Conservation (phyloP, 257 asterid genomes). For the Apocynum venetum region DNA sequence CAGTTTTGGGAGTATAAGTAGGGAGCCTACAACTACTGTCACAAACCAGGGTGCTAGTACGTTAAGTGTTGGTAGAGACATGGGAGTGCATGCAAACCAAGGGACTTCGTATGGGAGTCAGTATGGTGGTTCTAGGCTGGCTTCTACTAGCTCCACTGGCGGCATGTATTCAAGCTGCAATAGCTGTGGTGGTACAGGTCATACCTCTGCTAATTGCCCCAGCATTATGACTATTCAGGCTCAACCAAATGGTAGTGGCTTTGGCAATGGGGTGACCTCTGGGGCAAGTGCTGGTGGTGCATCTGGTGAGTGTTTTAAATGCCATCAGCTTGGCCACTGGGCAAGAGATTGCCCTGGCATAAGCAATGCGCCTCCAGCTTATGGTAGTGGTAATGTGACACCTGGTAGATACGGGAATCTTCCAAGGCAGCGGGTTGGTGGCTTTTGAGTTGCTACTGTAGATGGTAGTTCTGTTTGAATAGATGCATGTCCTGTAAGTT, state of each 20-base stretch:
- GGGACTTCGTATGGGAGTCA: constrained; percentile 47
- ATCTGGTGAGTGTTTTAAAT: constrained; percentile 62
- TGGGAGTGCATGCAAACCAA: constrained; percentile 30
- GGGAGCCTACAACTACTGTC: constrained; percentile 29
- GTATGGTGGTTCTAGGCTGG: constrained; percentile 42
- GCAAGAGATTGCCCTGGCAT: constrained; percentile 71
- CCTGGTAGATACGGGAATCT: constrained; percentile 59
- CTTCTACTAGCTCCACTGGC: constrained; percentile 42
- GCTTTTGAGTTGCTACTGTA: constrained; percentile 44
- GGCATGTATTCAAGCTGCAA: constrained; percentile 51
- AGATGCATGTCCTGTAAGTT: not conserved
- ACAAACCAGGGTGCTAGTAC: constrained; percentile 30
- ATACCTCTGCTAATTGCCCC: constrained; percentile 71
- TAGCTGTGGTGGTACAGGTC: constrained; percentile 81
- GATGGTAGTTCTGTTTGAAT: not conserved
- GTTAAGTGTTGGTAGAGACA: constrained; percentile 32
- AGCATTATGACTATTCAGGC: constrained; percentile 47
- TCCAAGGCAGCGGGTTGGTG: constrained; percentile 63
- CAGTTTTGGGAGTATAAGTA: constrained; percentile 36
- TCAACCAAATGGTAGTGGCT: constrained; percentile 61
- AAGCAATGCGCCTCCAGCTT: constrained; percentile 46
- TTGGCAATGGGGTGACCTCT: constrained; percentile 25
- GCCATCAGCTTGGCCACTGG: constrained; percentile 86
- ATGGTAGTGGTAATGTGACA: constrained; percentile 39
- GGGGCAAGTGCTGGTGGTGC: constrained; percentile 38